Base-by-base conservation (phyloP, 148 eudicot genomes). In the Vaccinium darrowii region DNA sequence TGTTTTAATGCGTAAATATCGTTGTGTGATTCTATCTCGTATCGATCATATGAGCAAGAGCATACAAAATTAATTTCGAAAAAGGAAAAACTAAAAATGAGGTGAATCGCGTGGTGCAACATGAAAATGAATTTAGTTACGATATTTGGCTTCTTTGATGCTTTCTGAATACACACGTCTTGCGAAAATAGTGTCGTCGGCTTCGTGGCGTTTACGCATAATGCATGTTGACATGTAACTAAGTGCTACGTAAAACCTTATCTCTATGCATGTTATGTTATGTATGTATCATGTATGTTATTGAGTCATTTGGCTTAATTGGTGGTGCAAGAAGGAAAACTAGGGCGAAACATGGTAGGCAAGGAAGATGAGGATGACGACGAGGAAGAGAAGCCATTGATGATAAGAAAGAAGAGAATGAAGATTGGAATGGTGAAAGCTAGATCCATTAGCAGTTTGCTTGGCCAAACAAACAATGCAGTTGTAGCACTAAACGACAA, bases 351-450 rank as follows among this genome's bases (percentile, higher is more conserved):
- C 52, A 30, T 78, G 85, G 25, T 76, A 23, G 79, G 30, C 18
- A 7, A 86, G 4, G 81, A 81, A 0, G 82, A 87, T n/a, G 81
- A 33, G 2, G 36, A 73, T 8, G 85, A 85, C 13, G 73, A n/a
- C 0, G 82, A 84, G 7, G 78, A 82, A 33, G 51, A 62, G 81
- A 56, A 84, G 87, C 76, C 33, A 82, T 53, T 74, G 25, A 9
- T 50, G 82, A 52, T 49, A 67, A 60, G 39, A 56, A 85, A 39
- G 54, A 89, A 79, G 84, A 89, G 87, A 84, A 82, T 79, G 74
- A 92, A 88, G 87, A 63, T 94, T 81, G 98, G 96, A 9, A 84
- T 87, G 82, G 97, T 93, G 65, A 95, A 93, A 83, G 94, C 97
- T 84, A 87, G 94, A 73, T 94, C 97, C 0, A 83, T 95, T 9